Base-by-base conservation (phyloP, 176 grass and related monocot species). In the Aegilops umbellulata region DNA sequence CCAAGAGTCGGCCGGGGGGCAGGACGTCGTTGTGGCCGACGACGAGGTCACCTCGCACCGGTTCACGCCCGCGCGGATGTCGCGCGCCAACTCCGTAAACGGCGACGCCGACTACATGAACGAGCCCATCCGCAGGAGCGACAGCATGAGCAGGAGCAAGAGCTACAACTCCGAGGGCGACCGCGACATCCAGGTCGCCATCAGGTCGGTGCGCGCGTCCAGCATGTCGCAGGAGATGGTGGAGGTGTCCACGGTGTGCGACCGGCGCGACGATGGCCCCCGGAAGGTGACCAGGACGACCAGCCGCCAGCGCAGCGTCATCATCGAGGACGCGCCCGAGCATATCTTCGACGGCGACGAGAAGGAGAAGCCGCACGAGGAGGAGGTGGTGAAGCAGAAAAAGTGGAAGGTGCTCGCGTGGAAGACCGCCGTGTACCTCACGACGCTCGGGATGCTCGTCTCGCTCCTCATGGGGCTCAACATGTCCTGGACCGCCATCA, bases 401-500 rank as follows among this genome's bases (percentile, higher is more conserved):
- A 84, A 80, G 23, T 94, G 94, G 97, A 93, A 94, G 79, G 90
- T 65, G 67, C 39, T 94, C 84, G 46, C 90, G 64, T 94, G 97
- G 97, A 96, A 94, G 89, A 64, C 23, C 7, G 90, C 93, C 7
- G 94, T 96, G 23, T 99, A 96, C 57, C 84, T 94, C 24, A 93
- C 92, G 10, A 99, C 97, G 0, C 72, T 99, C 14, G 97, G 92
- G 7, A 96, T 96, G 97, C 97, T 99, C 29, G 65, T 91, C 22
- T 82, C 88, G 11, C 90, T 99, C 16, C 92, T 99, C 65, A 90
- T 91, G 86, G 94, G 97, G 34, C 94, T 96, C 72, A 94, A 99
- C 85, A 99, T 99, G 97, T 94, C 97, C 11, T 99, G 97, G 97
- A 91, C 86, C 1, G 97, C 97, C 61, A 91, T 99, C 69, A 96